A percentile compares a stretch with the other conserved stretches of the same genome.
These are phyloP conservation scores for Candida wancherniae DNA, from an alignment of 805 yeast species.

Conservation along the genomic window DNA sequence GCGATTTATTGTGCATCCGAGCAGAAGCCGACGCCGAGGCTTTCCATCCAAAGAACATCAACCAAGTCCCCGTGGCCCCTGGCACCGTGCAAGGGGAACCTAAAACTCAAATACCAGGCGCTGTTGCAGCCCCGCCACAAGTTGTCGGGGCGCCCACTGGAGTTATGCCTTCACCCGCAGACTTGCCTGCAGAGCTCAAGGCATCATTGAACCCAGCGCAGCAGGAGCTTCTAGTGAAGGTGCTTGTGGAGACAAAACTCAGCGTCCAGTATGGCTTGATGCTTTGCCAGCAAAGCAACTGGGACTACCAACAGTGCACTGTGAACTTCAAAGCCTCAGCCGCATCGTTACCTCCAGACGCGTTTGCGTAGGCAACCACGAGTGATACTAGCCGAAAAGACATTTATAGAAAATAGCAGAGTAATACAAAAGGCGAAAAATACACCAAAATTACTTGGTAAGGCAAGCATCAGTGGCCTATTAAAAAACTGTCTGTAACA, in stretches of 20 bases:
- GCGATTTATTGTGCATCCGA: conserved; percentile 67
- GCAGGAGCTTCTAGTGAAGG: conserved; percentile 57
- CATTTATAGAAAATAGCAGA: too few relatives aligned
- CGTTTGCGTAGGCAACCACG: too few relatives aligned
- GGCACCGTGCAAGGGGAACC: conserved; percentile 7
- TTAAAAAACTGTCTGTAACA: background rate
- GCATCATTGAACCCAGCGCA: conserved; percentile 50
- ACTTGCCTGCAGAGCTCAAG: conserved; percentile 53
- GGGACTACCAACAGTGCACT: conserved; percentile 70
- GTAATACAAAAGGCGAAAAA: too few relatives aligned
- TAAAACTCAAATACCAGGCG: background rate
- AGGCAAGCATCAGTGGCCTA: too few relatives aligned
- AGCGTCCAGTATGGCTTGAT: conserved; percentile 75
- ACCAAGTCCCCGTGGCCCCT: conserved; percentile 9
- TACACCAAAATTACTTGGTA: too few relatives aligned
- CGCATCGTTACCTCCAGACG: conserved; percentile 43
- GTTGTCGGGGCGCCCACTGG: too few relatives aligned
- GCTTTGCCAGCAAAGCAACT: conserved; percentile 83
- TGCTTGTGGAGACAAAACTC: conserved; percentile 69
- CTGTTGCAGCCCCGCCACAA: conserved; percentile 1
- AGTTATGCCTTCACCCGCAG: conserved; percentile 32
- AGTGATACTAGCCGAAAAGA: too few relatives aligned
- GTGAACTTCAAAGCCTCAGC: conserved; percentile 66
- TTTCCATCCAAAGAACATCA: conserved; percentile 14
- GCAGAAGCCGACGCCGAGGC: conserved; percentile 13